A percentile compares a stretch with the other conserved stretches of the same genome.
phyloP scores from a whole-genome alignment of 2,329 filamentous ascomycete species.

The Neopestalotiopsis sp. region DNA sequence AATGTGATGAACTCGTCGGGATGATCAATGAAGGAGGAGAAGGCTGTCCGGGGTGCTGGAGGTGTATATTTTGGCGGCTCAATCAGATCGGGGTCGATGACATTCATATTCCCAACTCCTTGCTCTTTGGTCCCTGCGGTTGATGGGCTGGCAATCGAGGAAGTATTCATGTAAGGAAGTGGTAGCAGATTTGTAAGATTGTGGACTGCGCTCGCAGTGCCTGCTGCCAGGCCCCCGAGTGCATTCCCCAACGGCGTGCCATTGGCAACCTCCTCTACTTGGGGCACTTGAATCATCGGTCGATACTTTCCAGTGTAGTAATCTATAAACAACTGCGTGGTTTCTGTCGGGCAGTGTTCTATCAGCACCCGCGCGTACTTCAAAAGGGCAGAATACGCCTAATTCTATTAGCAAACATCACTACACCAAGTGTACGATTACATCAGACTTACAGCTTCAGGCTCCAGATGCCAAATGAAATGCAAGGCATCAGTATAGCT shows the following conservation, averaged over 20 bases:
- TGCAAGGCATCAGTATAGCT: slow-evolving; percentile 86
- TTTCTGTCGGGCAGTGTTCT: slow-evolving; percentile 81
- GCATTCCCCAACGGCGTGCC: slow-evolving; percentile 43
- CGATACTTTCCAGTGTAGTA: slow-evolving; percentile 90
- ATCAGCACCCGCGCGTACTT: slow-evolving; percentile 93
- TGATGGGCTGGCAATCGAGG: slow-evolving; percentile 59
- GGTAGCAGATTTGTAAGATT: slow-evolving; percentile 85
- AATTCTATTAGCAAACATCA: slow-evolving; percentile 37
- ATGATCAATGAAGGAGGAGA: slow-evolving; percentile 96
- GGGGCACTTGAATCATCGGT: slow-evolving; percentile 67
- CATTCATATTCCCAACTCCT: slow-evolving; percentile 58
- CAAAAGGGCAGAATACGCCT: slow-evolving; percentile 89
- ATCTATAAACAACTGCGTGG: slow-evolving; percentile 88
- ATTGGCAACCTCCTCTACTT: slow-evolving; percentile 41
- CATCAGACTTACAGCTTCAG: slow-evolving; percentile 66
- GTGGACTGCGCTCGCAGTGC: slow-evolving; percentile 79
- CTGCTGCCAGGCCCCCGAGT: slow-evolving; percentile 47
- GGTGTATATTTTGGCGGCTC: slow-evolving; percentile 69
- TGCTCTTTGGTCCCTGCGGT: slow-evolving; percentile 55
- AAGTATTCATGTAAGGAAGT: slow-evolving; percentile 81
- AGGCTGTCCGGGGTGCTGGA: slow-evolving; percentile 85
- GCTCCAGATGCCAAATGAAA: slow-evolving; percentile 88
- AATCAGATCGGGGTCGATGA: slow-evolving; percentile 54
- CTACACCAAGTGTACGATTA: background rate
- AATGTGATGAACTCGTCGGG: slow-evolving; percentile 91